Percentiles rank a stretch among this genome's conserved stretches.
phyloP scores from a whole-genome alignment of 495 filamentous ascomycete genomes.

The Astrothelium macrocarpum region DNA sequence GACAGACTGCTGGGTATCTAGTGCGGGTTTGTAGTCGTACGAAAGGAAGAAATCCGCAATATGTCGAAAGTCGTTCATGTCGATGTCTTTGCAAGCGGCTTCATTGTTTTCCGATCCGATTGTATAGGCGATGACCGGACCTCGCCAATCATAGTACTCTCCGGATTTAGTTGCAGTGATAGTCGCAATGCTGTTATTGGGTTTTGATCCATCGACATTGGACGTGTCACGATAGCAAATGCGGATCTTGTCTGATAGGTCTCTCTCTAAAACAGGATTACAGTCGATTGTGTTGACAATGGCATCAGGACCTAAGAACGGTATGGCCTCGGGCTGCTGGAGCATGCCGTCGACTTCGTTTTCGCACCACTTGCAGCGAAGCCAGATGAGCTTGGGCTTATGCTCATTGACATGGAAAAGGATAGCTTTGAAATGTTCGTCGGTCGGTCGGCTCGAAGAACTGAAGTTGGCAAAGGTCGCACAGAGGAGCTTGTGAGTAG shows the following conservation, averaged over 20 bases:
- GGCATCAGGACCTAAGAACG: constrained; percentile 8
- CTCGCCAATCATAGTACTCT: constrained; percentile 17
- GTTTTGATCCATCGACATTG: constrained; percentile 21
- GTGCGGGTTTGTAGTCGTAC: constrained; percentile 6
- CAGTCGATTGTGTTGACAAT: background rate
- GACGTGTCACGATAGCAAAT: constrained; percentile 15
- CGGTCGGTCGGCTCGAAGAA: constrained; percentile 14
- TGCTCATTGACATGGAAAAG: constrained; percentile 22
- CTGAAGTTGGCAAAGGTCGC: constrained; percentile 14
- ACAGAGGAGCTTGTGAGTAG: constrained; percentile 29
- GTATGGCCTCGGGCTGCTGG: background rate
- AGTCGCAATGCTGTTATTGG: constrained; percentile 17
- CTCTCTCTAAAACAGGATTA: background rate
- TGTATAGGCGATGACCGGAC: constrained; percentile 21
- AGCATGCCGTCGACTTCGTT: constrained; percentile 10
- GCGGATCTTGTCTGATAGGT: constrained; percentile 10
- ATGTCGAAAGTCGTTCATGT: constrained; percentile 30
- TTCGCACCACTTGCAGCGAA: constrained; percentile 13
- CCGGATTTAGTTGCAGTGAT: constrained; percentile 9
- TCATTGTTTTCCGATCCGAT: constrained; percentile 13
- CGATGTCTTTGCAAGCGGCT: constrained; percentile 19
- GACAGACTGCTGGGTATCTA: background rate
- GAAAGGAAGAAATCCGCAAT: constrained; percentile 25
- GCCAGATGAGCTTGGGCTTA: constrained; percentile 25
- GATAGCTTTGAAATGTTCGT: constrained; percentile 21